Conservation (phyloP, 768 basidiomycete genomes). For the Podaxis pistillaris region DNA sequence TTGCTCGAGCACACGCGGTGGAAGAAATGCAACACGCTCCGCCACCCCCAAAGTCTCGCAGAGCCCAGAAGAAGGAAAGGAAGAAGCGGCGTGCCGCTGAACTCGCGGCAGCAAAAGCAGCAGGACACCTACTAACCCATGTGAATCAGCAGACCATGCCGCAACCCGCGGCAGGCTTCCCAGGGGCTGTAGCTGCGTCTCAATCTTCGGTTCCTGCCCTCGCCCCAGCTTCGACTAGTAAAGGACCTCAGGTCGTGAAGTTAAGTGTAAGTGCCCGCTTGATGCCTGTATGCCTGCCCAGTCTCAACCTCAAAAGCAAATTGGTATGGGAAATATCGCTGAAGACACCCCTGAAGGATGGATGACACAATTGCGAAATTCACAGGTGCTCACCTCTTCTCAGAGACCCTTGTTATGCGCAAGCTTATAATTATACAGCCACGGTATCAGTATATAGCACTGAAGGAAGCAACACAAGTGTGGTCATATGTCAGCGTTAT, state of each 20-base stretch:
- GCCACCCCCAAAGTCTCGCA: background rate
- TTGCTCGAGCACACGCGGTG: background rate
- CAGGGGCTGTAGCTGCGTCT: background rate
- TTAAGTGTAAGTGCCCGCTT: background rate
- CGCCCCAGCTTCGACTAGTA: background rate
- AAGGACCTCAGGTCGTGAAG: background rate
- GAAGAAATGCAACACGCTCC: background rate
- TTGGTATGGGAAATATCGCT: background rate
- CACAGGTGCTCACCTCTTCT: background rate
- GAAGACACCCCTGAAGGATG: constrained; percentile 8
- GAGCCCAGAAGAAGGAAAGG: background rate
- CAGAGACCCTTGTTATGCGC: background rate
- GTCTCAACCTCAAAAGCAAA: background rate
- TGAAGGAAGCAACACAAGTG: background rate
- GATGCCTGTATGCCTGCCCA: background rate
- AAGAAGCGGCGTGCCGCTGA: background rate
- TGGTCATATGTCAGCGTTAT: background rate
- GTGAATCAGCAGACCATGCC: background rate
- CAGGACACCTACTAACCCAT: background rate
- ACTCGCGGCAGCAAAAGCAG: background rate
- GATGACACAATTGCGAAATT: constrained; percentile 1
- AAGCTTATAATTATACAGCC: background rate
- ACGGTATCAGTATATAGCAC: background rate
- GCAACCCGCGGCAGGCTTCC: background rate
- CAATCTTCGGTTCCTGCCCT: background rate